These are phyloP conservation scores for Dipodascus albidus DNA, from an alignment of 805 yeast species.

Conservation along the genomic window DNA sequence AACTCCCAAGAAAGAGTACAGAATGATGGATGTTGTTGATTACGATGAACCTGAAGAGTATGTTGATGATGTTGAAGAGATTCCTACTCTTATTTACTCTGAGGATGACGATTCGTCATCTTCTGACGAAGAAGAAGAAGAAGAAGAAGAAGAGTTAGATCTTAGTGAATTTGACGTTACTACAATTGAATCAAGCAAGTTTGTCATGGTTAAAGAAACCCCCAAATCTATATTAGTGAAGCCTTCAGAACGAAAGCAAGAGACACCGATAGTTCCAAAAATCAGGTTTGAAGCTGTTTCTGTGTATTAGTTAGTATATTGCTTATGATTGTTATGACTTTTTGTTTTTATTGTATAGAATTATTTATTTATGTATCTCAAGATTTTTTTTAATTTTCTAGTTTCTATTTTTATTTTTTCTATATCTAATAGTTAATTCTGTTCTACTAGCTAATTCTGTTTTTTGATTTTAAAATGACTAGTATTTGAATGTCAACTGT, in stretches of 20 bases:
- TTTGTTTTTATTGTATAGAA: too few species aligned
- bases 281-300: not conserved
- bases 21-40: not conserved
- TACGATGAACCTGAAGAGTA: not conserved
- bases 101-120: not conserved
- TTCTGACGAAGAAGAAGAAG: not conserved
- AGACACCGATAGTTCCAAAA: too few species aligned
- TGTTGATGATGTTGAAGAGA: not conserved
- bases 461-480: too few species aligned
- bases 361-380: too few species aligned
- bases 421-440: too few species aligned
- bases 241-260: not conserved
- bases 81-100: not conserved
- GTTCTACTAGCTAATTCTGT: too few species aligned
- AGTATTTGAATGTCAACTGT: too few species aligned
- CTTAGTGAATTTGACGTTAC: not conserved
- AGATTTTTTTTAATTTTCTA: too few species aligned
- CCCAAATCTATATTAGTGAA: not conserved
- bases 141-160: not conserved
- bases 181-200: not conserved
- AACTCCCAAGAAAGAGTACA: not conserved
- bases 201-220: not conserved
- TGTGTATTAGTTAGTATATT: too few species aligned
- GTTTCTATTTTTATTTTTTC: too few species aligned
- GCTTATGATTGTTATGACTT: too few species aligned